A percentile compares a stretch with the other conserved stretches of the same genome.
Evolutionary conservation across 164 flowering plant genomes (phyloP).

Genomic region (Vitis amurensis): DNA sequence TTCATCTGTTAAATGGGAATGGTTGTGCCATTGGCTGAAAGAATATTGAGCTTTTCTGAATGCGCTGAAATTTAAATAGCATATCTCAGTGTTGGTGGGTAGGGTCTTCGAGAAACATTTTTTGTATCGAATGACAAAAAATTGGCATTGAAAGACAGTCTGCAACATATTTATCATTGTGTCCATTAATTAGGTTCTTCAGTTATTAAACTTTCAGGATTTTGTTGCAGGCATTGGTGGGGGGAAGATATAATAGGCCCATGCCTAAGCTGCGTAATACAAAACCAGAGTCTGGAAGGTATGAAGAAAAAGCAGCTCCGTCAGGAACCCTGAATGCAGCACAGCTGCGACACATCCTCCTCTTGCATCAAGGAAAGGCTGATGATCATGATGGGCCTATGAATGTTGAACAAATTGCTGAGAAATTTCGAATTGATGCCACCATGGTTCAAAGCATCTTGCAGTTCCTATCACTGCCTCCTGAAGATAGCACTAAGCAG

Average conservation of each 20-base stretch:
- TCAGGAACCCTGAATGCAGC: constrained; percentile 74
- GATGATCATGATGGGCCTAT: constrained; percentile 73
- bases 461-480: constrained; percentile 62
- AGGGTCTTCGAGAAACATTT: too few relatives aligned
- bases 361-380: constrained; percentile 69
- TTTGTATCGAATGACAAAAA: too few relatives aligned
- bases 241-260: constrained; percentile 65
- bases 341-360: constrained; percentile 73
- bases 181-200: too few relatives aligned
- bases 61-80: too few relatives aligned
- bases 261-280: constrained; percentile 83
- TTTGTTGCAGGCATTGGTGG: constrained; percentile 58
- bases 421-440: constrained; percentile 55
- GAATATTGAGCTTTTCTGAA: too few relatives aligned
- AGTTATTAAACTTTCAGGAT: background rate
- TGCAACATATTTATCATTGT: too few relatives aligned
- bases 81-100: too few relatives aligned
- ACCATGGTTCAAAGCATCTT: constrained; percentile 53
- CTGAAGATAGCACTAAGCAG: constrained; percentile 45
- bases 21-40: too few relatives aligned
- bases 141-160: too few relatives aligned
- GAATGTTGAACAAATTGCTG: constrained; percentile 63
- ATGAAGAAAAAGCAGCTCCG: constrained; percentile 57
- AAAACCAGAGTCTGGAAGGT: constrained; percentile 48
- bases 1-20: too few relatives aligned